phyloP scores from a whole-genome alignment of 192 early-diverging fungal genomes.

The Coemansia sp. region DNA sequence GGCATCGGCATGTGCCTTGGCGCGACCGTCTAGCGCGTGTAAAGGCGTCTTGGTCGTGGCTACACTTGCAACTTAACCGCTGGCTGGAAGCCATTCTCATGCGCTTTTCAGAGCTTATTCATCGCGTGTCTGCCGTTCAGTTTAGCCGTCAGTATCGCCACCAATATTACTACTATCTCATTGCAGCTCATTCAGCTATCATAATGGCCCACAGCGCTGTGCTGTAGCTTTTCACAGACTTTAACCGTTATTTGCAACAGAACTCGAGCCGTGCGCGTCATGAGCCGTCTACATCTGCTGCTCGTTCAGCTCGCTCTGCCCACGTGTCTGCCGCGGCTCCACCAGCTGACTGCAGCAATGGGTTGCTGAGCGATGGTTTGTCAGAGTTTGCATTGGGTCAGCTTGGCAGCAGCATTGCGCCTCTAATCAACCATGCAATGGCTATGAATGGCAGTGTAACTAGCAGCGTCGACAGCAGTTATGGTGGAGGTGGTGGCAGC shows the following conservation, averaged over 20 bases:
- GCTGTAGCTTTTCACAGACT: constrained; percentile 45
- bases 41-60: constrained; percentile 52
- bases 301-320: constrained; percentile 2
- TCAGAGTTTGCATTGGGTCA: constrained; percentile 52
- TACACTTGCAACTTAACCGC: constrained; percentile 55
- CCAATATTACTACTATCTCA: constrained; percentile 56
- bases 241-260: constrained; percentile 35
- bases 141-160: constrained; percentile 52
- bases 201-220: constrained; percentile 54
- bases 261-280: neutral
- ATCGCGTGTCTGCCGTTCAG: constrained; percentile 39
- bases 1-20: constrained; percentile 30
- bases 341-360: neutral
- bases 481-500: constrained; percentile 22
- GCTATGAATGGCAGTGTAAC: constrained; percentile 21
- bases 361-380: constrained; percentile 47
- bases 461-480: constrained; percentile 42
- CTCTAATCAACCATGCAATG: constrained; percentile 44
- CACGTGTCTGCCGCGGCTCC: neutral
- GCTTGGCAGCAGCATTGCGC: constrained; percentile 44
- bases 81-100: constrained; percentile 53
- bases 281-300: neutral
- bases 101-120: constrained; percentile 49
- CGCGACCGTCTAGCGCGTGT: constrained; percentile 46
- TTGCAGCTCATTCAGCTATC: constrained; percentile 53